These are phyloP conservation scores for Termitomyces bulborhizus DNA, from an alignment of 768 basidiomycete genomes.

Conservation along the genomic window DNA sequence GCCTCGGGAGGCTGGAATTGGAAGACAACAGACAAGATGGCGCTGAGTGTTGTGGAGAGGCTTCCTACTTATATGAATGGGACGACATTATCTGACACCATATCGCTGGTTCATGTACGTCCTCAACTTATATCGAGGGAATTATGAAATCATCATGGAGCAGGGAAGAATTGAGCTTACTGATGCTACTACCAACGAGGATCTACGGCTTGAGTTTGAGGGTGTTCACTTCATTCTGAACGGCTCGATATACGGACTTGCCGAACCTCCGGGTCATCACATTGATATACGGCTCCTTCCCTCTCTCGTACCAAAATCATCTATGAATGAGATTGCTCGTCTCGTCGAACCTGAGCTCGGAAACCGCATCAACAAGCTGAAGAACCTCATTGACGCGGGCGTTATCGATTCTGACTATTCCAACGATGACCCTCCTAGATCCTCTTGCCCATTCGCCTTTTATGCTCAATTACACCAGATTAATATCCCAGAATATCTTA, in stretches of 20 bases:
- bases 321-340: constrained; percentile 52
- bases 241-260: constrained; percentile 74
- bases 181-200: constrained; percentile 43
- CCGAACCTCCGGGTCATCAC: constrained; percentile 46
- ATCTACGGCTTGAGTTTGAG: constrained; percentile 66
- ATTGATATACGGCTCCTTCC: constrained; percentile 67
- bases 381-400: constrained; percentile 60
- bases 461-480: constrained; percentile 60
- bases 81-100: constrained; percentile 29
- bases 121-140: not conserved
- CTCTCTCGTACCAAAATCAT: constrained; percentile 50
- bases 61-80: constrained; percentile 31
- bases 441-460: constrained; percentile 60
- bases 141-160: constrained; percentile 2
- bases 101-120: constrained; percentile 65
- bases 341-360: constrained; percentile 55
- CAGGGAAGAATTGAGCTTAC: constrained; percentile 73
- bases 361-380: constrained; percentile 52
- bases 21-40: constrained; percentile 54
- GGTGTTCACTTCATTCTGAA: constrained; percentile 70
- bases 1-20: constrained; percentile 63
- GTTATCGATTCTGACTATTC: constrained; percentile 48
- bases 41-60: constrained; percentile 64
- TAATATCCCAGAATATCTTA: constrained; percentile 41
- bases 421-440: constrained; percentile 37